phyloP scores from a whole-genome alignment of 345 rosid genomes.

The Arabidopsis thaliana region TAIR10.1 NC_003070.9:21499501-21500000 shows the following conservation, averaged over 20 bases:
- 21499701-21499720: slow-evolving; percentile 71
- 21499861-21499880: slow-evolving; percentile 48
- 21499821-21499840: slow-evolving; percentile 41
- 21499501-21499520: slow-evolving; percentile 15
- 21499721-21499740: slow-evolving; percentile 56
- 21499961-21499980: slow-evolving; percentile 35
- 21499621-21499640: slow-evolving; percentile 32
- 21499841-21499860: slow-evolving; percentile 39
- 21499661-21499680: slow-evolving; percentile 69
- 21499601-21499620: neutral
- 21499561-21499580: neutral
- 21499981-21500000: slow-evolving; percentile 41
- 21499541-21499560: slow-evolving; percentile 6
- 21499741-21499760: slow-evolving; percentile 51
- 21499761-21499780: slow-evolving; percentile 73
- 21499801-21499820: slow-evolving; percentile 47
- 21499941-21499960: slow-evolving; percentile 39
- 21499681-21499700: slow-evolving; percentile 64
- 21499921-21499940: slow-evolving; percentile 35
- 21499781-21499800: slow-evolving; percentile 58
- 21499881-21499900: slow-evolving; percentile 37
- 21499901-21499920: slow-evolving; percentile 43
- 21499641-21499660: slow-evolving; percentile 98
- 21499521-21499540: slow-evolving; percentile 18
- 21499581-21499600: slow-evolving; percentile 3